A percentile compares a stretch with the other conserved stretches of the same genome.
phyloP scores from a whole-genome alignment of 768 basidiomycete species.

The Lentinula aciculospora region DNA sequence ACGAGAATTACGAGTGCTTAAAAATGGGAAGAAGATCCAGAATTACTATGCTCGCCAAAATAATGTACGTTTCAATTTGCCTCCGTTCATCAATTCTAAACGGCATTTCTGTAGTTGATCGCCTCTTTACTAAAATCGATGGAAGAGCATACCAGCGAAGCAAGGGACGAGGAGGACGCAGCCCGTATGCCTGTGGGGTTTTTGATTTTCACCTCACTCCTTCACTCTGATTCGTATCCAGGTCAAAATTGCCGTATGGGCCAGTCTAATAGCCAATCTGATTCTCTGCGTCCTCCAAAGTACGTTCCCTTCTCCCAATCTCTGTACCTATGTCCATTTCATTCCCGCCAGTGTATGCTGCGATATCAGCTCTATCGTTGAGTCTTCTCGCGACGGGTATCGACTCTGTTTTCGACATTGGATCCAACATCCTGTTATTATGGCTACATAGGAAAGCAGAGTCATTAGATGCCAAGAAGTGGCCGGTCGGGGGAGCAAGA shows the following conservation, averaged over 20 bases:
- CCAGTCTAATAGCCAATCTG: constrained; percentile 74
- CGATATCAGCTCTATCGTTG: constrained; percentile 76
- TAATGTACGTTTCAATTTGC: constrained; percentile 24
- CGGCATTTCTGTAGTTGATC: constrained; percentile 41
- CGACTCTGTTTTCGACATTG: constrained; percentile 82
- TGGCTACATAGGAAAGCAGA: constrained; percentile 72
- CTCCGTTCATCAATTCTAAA: background rate
- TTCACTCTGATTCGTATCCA: constrained; percentile 19
- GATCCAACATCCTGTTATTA: constrained; percentile 74
- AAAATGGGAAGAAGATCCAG: background rate
- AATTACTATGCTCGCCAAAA: constrained; percentile 45
- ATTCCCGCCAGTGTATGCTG: constrained; percentile 73
- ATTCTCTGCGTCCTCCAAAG: constrained; percentile 67
- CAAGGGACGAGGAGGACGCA: constrained; percentile 40
- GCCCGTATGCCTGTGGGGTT: constrained; percentile 36
- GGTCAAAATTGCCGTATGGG: constrained; percentile 87
- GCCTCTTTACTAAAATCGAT: constrained; percentile 54
- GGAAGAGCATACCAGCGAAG: constrained; percentile 59
- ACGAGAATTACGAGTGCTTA: background rate
- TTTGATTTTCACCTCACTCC: background rate
- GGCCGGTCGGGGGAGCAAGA: constrained; percentile 87
- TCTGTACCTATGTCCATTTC: constrained; percentile 4
- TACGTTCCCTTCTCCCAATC: constrained; percentile 23
- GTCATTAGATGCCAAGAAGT: constrained; percentile 72
- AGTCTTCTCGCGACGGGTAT: constrained; percentile 88